phyloP scores from a whole-genome alignment of 305 asterid genomes.

The Rubia tinctorum region DNA sequence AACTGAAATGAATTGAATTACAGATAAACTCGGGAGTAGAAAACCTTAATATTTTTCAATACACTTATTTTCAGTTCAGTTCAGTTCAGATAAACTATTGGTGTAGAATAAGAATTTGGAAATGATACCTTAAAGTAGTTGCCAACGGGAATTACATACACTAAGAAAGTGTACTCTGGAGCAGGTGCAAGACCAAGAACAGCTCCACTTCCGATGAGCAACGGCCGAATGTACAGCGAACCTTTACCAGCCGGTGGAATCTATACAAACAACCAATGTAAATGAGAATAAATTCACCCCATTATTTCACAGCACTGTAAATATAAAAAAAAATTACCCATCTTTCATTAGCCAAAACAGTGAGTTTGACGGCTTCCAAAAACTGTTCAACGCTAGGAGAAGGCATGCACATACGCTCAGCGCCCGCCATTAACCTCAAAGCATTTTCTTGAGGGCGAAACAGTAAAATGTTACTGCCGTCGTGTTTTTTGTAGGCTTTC shows the following conservation, averaged over 20 bases:
- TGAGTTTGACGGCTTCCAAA: conserved; percentile 78
- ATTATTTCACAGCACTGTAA: not conserved
- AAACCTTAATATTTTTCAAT: too few relatives aligned
- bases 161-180: conserved; percentile 89
- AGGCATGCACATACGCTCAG: conserved; percentile 99
- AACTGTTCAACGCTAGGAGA: conserved; percentile 87
- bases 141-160: conserved; percentile 93
- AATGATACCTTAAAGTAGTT: conserved; percentile 83
- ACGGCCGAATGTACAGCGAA: conserved; percentile 87
- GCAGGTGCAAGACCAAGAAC: conserved; percentile 98
- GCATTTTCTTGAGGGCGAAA: conserved; percentile 96
- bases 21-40: too few relatives aligned
- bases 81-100: too few relatives aligned
- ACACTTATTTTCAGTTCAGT: too few relatives aligned
- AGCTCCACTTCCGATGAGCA: conserved; percentile 98
- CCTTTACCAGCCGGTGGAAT: conserved; percentile 98
- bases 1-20: too few relatives aligned
- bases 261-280: conserved; percentile 38
- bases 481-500: conserved; percentile 78
- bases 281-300: not conserved
- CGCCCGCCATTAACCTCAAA: conserved; percentile 64
- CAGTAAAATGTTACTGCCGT: conserved; percentile 76
- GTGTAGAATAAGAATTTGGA: not conserved
- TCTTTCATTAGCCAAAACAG: conserved; percentile 87
- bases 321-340: conserved; percentile 62